phyloP scores from a whole-genome alignment of 1,284 basidiomycete genomes.

The Leccinum colubrinum region DNA sequence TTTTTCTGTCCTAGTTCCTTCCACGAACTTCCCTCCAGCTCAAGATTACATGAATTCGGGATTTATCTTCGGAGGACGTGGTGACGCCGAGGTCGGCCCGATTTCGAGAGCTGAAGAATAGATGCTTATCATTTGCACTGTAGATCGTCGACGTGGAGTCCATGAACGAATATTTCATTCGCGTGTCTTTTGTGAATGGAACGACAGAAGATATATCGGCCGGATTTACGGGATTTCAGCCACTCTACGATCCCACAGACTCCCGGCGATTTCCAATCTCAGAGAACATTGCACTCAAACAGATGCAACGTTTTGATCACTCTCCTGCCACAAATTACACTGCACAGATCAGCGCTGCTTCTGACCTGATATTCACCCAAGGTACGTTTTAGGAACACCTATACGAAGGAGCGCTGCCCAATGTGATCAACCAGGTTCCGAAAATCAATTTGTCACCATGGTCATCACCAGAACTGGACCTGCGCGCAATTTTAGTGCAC shows the following conservation, averaged over 20 bases:
- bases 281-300: neutral
- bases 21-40: constrained; percentile 18
- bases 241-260: neutral
- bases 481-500: constrained; percentile 3
- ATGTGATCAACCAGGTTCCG: neutral
- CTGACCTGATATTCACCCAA: constrained; percentile 1
- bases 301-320: neutral
- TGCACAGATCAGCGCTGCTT: neutral
- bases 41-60: neutral
- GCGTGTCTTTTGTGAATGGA: neutral
- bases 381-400: neutral
- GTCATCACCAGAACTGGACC: constrained; percentile 9
- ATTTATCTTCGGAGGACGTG: neutral
- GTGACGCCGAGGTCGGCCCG: neutral
- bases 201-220: constrained; percentile 5
- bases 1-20: constrained; percentile 14
- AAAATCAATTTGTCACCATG: neutral
- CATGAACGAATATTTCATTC: no score
- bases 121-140: no score
- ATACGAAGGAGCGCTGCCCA: neutral
- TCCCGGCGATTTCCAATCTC: neutral
- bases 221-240: constrained; percentile 2
- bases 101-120: no score
- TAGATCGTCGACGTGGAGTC: no score
- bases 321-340: constrained; percentile 7